Base-by-base conservation (phyloP, 1,284 basidiomycete species). In the Rugosomyces carneus region DNA sequence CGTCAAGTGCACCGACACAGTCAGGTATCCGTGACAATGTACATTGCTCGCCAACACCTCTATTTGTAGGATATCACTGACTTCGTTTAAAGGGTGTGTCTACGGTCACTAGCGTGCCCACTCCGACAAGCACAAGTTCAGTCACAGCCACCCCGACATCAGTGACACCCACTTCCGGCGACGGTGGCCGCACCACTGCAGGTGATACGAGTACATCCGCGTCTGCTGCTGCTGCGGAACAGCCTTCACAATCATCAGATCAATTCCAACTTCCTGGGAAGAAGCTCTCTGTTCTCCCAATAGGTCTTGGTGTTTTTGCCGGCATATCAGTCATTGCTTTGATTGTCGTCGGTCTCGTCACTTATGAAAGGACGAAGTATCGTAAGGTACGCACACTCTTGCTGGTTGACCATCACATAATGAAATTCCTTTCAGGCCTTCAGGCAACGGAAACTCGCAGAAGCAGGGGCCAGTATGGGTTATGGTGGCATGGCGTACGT, bases 301-400 rank as follows among this genome's bases (percentile, higher is more conserved):
- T 90, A 52, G 88, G 88, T 55, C 71, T 91, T 40, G 84, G 83
- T 47, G 74, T 91, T 15, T 90, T 87, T 59, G 86, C 83, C 38
- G 87, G 84, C 53, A 83, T 91, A 50, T 86, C 85, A 19, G 81
- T 84, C 9, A 82, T 90, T 58, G 83, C 81, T 16, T 62, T 91
- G 55, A 80, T 84, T 52, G 79, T 85, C n/a, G 84, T 91, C 51
- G 81, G 75, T 43, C 67, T 88, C 58, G 87, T 89, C 49, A 90
- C 87, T 18, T 88, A 83, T 59, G 87, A 90, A 70, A 75, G 88
- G 42, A 81, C 85, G 23, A 86, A 83, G 64, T 85, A 87, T 61
- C 81, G 87, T 70, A 87, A 78, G 76, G 85, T 84, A 44, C 41
- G 72, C 66, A 31, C 40, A 20, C 18, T 37, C 15, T 21, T 31